A percentile compares a stretch with the other conserved stretches of the same genome.
Conservation (phyloP, 2,329 filamentous ascomycete species). For the Aspergillaceae sp. region DNA sequence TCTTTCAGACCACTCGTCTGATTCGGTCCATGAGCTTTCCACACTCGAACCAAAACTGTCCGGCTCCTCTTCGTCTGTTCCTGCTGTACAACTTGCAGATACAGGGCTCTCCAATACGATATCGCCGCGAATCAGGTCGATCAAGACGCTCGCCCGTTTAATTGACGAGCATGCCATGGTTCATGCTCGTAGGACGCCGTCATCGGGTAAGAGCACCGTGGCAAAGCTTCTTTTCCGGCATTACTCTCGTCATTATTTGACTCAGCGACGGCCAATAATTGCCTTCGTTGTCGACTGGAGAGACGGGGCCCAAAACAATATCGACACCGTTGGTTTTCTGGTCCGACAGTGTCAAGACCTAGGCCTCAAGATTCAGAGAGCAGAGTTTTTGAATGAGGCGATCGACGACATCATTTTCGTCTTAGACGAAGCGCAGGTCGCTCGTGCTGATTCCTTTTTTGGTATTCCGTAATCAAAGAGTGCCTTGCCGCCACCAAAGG, state of each 20-base stretch:
- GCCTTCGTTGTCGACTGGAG: not conserved
- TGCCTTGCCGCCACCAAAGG: not conserved
- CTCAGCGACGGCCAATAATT: not conserved
- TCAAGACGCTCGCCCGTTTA: constrained; percentile 3
- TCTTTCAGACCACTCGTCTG: not conserved
- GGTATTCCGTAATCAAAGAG: constrained; percentile 5
- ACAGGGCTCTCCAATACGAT: not conserved
- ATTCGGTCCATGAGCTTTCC: not conserved
- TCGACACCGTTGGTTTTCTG: not conserved
- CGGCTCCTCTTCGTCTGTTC: not conserved
- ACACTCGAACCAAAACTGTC: not conserved
- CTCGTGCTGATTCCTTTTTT: constrained; percentile 3
- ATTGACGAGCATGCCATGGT: constrained; percentile 3
- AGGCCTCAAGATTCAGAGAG: not conserved
- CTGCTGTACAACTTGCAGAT: not conserved
- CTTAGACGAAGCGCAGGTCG: constrained; percentile 6
- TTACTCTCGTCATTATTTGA: not conserved
- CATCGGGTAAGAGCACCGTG: constrained; percentile 6
- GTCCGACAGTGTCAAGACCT: not conserved
- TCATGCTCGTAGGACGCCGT: constrained; percentile 5
- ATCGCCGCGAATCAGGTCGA: not conserved
- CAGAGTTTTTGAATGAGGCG: not conserved
- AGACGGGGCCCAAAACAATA: not conserved
- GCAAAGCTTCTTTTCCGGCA: constrained; percentile 4
- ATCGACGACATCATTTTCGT: constrained; percentile 4